These are phyloP conservation scores for Chrysoporthe deuterocubensis DNA, from an alignment of 2,329 filamentous ascomycete genomes.

Conservation along the genomic window DNA sequence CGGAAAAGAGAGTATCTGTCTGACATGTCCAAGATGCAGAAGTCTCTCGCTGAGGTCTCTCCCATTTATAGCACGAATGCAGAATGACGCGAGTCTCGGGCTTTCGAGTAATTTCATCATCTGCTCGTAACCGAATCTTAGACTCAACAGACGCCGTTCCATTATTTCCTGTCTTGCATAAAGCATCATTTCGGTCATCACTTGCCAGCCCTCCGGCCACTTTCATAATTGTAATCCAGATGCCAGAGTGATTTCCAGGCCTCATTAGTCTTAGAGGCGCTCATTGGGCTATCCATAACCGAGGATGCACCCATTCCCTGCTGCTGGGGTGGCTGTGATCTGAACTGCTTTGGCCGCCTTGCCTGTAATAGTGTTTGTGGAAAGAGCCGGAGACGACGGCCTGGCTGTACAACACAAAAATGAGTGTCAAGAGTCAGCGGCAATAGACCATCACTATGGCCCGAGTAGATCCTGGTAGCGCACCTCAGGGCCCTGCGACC, in stretches of 20 bases:
- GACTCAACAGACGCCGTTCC: background rate
- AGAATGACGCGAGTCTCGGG: background rate
- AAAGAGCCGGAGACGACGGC: slow-evolving; percentile 19
- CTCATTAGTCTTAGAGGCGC: slow-evolving; percentile 46
- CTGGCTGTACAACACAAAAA: slow-evolving; percentile 13
- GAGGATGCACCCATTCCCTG: slow-evolving; percentile 41
- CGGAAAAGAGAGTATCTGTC: background rate
- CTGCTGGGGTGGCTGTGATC: slow-evolving; percentile 38
- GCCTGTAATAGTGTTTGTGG: slow-evolving; percentile 17
- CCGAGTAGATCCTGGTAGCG: slow-evolving; percentile 54
- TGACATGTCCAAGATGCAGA: background rate
- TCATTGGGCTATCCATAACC: slow-evolving; percentile 35
- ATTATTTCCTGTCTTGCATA: background rate
- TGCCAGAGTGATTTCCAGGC: slow-evolving; percentile 68
- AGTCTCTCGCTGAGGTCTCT: background rate
- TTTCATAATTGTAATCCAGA: slow-evolving; percentile 61
- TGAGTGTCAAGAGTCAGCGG: slow-evolving; percentile 38
- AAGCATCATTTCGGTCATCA: background rate
- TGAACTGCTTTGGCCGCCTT: slow-evolving; percentile 17
- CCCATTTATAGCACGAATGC: background rate
- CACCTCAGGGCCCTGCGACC: slow-evolving; percentile 52
- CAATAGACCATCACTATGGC: slow-evolving; percentile 41
- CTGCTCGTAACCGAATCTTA: background rate
- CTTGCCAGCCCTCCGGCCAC: slow-evolving; percentile 34
- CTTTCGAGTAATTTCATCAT: background rate